Evolutionary conservation across 2,329 filamentous ascomycete genomes (phyloP), one percentile per base, ranked within the genome.

Genomic region (Monosporascus ibericus): DNA sequence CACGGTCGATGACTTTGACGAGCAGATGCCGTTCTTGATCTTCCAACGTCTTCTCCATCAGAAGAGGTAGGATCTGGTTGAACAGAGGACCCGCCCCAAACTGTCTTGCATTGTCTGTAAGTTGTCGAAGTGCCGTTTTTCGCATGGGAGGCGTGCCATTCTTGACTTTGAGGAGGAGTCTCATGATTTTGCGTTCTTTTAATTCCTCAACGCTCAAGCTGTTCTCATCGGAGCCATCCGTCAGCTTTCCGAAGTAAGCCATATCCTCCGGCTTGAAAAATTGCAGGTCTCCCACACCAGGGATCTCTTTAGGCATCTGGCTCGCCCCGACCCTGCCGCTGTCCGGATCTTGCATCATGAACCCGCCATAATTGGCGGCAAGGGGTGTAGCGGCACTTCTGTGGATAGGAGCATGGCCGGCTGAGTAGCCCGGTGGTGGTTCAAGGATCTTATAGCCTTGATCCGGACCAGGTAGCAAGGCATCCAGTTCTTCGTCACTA

Each of bases 261-360:
- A 97, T 96, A 70, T 99, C 94, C 70, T 99, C 94, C 1, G 91
- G 84, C 74, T 99, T 99, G 80, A 99, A 96, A 69, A 97, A 99
- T 61, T 96, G 92, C 49, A 99, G 75, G 68, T 99, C 94, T 39
- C 92, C 92, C 48, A 99, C 91, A 39, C 94, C 94, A 3, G 94
- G 92, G 38, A 99, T 96, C 66, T 97, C 92, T 4, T 90, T 95
- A 8, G 92, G 90, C 63, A 97, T 83, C 61, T 95, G 90, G 72
- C 95, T 95, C 60, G 91, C 90, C 65, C 92, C 83, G 48, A 88
- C 77, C 58, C 90, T 83, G 54, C 85, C 84, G 66, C 88, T 91
- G 60, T 95, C 91, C 8, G 91, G 89, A 60, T 99, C 91, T 68
- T 97, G 94, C 84, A 96, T 95, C 86, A 95, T 94, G 74, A 97